Percentiles rank a stretch among this genome's conserved stretches.
These are phyloP conservation scores for Decorospora gaudefroyi DNA, from an alignment of 2,329 filamentous ascomycete species.

Conservation along the genomic window DNA sequence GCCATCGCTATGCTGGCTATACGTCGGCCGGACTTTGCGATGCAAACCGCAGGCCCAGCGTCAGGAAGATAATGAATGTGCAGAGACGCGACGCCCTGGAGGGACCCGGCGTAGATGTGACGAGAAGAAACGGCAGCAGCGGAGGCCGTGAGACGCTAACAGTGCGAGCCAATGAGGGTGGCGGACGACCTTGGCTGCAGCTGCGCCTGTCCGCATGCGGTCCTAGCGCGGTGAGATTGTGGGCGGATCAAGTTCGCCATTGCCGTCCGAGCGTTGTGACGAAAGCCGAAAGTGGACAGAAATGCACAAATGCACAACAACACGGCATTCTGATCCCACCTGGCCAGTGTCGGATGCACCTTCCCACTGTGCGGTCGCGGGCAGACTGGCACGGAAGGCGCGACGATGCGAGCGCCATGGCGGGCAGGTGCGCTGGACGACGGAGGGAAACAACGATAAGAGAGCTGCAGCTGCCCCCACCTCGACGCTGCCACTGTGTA, in stretches of 20 bases:
- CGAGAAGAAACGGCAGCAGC: conserved; percentile 14
- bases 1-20: background rate
- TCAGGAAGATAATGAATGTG: conserved; percentile 7
- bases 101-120: conserved; percentile 14
- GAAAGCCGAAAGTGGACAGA: too few relatives aligned
- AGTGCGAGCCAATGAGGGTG: conserved; percentile 4
- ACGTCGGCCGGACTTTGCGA: background rate
- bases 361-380: too few relatives aligned
- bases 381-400: too few relatives aligned
- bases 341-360: too few relatives aligned
- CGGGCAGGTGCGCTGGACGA: too few relatives aligned
- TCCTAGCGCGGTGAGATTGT: conserved; percentile 10
- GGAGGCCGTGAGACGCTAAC: conserved; percentile 5
- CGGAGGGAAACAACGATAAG: too few relatives aligned
- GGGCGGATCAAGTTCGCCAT: conserved; percentile 31
- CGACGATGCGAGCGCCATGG: too few relatives aligned
- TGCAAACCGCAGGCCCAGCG: background rate
- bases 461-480: too few relatives aligned
- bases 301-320: too few relatives aligned
- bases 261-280: conserved; percentile 9
- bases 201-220: conserved; percentile 2
- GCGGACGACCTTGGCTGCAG: conserved; percentile 3
- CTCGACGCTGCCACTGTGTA: too few relatives aligned
- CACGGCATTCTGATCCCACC: too few relatives aligned
- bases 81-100: conserved; percentile 8